Evolutionary conservation across 1,284 basidiomycete genomes (phyloP).

Genomic region (Tilletia walkeri): DNA sequence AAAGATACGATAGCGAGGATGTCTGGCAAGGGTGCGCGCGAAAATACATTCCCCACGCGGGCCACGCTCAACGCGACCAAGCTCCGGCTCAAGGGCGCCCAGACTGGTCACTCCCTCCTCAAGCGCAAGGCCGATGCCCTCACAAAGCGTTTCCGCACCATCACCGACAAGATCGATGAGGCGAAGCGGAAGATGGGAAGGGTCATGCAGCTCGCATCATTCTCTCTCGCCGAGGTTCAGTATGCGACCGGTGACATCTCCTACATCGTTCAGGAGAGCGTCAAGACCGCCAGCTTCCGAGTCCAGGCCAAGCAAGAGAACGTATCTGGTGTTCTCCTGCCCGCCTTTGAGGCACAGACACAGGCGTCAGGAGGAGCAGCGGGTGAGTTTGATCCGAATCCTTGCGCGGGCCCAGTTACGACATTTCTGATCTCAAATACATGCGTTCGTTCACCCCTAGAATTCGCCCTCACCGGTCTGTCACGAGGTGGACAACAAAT

Average conservation of each 20-base stretch:
- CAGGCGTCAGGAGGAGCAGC: conserved; percentile 5
- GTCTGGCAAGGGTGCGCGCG: conserved; percentile 66
- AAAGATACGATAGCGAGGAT: neutral
- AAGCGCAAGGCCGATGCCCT: conserved; percentile 97
- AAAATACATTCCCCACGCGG: conserved; percentile 77
- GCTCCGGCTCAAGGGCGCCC: conserved; percentile 87
- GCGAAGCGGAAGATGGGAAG: conserved; percentile 98
- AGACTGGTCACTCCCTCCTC: conserved; percentile 92
- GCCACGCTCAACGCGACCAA: conserved; percentile 81
- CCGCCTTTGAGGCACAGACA: conserved; percentile 68
- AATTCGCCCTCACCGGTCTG: conserved; percentile 96
- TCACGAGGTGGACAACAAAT: conserved; percentile 97
- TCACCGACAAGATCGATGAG: conserved; percentile 69
- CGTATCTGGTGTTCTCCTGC: conserved; percentile 94
- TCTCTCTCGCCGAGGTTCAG: conserved; percentile 96
- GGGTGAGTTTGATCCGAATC: neutral
- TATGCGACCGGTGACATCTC: conserved; percentile 91
- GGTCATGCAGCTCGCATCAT: conserved; percentile 96
- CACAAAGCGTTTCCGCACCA: conserved; percentile 78
- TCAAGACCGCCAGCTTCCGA: conserved; percentile 75
- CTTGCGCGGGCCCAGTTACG: neutral
- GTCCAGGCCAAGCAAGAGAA: conserved; percentile 97
- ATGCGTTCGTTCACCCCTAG: conserved; percentile 49
- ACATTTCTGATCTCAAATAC: no score
- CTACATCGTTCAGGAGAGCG: conserved; percentile 66